phyloP scores from a whole-genome alignment of 495 filamentous ascomycete species.

The Astrothelium macrocarpum region DNA sequence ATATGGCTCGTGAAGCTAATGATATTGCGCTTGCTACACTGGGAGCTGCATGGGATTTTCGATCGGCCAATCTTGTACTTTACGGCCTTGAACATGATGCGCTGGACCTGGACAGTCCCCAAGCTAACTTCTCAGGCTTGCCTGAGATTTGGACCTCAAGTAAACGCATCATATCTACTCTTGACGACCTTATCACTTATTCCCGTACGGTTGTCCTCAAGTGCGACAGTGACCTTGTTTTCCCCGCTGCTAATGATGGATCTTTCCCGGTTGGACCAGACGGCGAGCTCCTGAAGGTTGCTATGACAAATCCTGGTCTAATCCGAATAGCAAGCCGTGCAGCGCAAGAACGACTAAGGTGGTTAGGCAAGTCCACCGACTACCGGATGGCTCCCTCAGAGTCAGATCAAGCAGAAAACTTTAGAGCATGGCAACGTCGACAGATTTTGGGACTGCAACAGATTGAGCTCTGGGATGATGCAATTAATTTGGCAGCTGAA shows the following conservation, averaged over 20 bases:
- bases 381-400: neutral
- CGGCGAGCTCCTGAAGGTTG: neutral
- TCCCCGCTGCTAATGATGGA: neutral
- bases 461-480: slow-evolving; percentile 58
- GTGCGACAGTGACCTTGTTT: neutral
- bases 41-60: slow-evolving; percentile 63
- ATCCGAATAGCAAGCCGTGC: neutral
- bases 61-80: slow-evolving; percentile 49
- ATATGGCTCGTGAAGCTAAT: slow-evolving; percentile 50
- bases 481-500: slow-evolving; percentile 62
- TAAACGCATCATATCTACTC: slow-evolving; percentile 46
- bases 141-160: slow-evolving; percentile 76
- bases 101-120: slow-evolving; percentile 54
- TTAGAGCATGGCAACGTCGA: slow-evolving; percentile 46
- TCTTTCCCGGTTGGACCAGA: neutral
- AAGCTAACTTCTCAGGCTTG: slow-evolving; percentile 49
- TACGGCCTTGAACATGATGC: slow-evolving; percentile 63
- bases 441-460: slow-evolving; percentile 54
- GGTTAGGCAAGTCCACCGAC: neutral
- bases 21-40: slow-evolving; percentile 66
- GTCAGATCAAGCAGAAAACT: slow-evolving; percentile 26
- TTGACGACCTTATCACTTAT: slow-evolving; percentile 43
- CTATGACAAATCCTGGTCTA: neutral
- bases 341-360: neutral
- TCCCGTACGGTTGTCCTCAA: slow-evolving; percentile 25